Percentiles rank a stretch among this genome's conserved stretches.
These are phyloP conservation scores for Aspergillus udagawae DNA, from an alignment of 2,329 filamentous ascomycete species.

Conservation along the genomic window DNA sequence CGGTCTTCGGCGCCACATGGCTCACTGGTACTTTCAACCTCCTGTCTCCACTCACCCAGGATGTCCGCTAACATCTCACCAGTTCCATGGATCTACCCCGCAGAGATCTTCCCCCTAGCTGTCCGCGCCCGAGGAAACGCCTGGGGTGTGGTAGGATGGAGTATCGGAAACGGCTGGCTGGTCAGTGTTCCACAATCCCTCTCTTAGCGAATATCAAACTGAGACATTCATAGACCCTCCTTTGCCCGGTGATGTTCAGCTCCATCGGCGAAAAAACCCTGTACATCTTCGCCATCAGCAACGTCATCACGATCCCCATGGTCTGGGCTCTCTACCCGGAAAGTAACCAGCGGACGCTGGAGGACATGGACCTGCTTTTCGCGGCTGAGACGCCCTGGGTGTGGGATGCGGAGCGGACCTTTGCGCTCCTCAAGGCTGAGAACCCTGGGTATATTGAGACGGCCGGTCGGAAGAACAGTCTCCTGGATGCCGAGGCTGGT, in stretches of 20 bases:
- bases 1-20: conserved; percentile 63
- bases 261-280: conserved; percentile 66
- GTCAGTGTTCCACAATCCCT: conserved; percentile 25
- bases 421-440: conserved; percentile 58
- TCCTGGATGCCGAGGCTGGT: conserved; percentile 30
- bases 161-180: conserved; percentile 68
- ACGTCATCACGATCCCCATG: conserved; percentile 62
- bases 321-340: conserved; percentile 73
- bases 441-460: conserved; percentile 50
- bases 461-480: conserved; percentile 30
- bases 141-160: conserved; percentile 73
- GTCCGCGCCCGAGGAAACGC: conserved; percentile 71
- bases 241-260: conserved; percentile 59
- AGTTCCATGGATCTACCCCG: conserved; percentile 62
- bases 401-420: conserved; percentile 67
- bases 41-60: conserved; percentile 59
- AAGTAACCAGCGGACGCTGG: conserved; percentile 67
- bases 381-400: conserved; percentile 63
- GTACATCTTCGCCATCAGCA: conserved; percentile 68
- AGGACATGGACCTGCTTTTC: conserved; percentile 72
- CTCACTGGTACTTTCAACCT: conserved; percentile 32
- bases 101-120: conserved; percentile 69
- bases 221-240: conserved; percentile 35
- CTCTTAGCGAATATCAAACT: conserved; percentile 19
- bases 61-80: conserved; percentile 48